Evolutionary conservation across 192 early-diverging fungal genomes (phyloP), one percentile per base, ranked within the genome.

Genomic region (Coemansia sp.): DNA sequence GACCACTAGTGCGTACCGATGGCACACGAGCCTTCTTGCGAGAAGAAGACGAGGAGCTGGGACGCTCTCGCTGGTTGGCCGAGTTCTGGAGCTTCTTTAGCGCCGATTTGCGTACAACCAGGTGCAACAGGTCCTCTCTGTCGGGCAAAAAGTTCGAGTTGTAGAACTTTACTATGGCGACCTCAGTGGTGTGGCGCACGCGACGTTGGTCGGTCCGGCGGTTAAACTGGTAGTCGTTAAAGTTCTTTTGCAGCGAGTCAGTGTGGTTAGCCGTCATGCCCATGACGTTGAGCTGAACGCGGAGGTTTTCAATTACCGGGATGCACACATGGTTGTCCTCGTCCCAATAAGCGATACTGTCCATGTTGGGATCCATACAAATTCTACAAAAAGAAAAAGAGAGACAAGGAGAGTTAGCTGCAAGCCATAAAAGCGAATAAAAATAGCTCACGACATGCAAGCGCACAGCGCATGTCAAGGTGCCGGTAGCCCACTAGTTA

Each of bases 171-270:
- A 76, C 73, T 40, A 72, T 71, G 5, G 63, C 64, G 8, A 53
- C 62, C 66, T 81, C 72, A 48, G 57, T 75, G 37, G 73, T 81
- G 46, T 81, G 78, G 48, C 78, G 73, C 18, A 71, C 71, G 63
- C 78, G 78, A 23, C 78, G 78, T 73, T 75, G 73, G 31, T 81
- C 78, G 21, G 78, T 81, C 56, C 59, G 66, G 26, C 78, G 73
- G 33, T 72, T 68, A 50, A 81, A 81, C 67, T 75, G 72, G 38
- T 81, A 81, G 63, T 81, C 78, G 67, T 81, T 81, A 42, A 81
- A 81, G 57, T 81, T 81, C 61, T 81, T 81, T 42, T 81, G 78
- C 48, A 81, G 63, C 36, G 78, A 81, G 46, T 81, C 78, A 23
- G 70, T 66, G 57, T 81, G 78, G 56, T 74, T 68, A 9, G 78